Evolutionary conservation across 2,329 filamentous ascomycete genomes (phyloP).

Genomic region (Aspergillus pseudonomiae): DNA sequence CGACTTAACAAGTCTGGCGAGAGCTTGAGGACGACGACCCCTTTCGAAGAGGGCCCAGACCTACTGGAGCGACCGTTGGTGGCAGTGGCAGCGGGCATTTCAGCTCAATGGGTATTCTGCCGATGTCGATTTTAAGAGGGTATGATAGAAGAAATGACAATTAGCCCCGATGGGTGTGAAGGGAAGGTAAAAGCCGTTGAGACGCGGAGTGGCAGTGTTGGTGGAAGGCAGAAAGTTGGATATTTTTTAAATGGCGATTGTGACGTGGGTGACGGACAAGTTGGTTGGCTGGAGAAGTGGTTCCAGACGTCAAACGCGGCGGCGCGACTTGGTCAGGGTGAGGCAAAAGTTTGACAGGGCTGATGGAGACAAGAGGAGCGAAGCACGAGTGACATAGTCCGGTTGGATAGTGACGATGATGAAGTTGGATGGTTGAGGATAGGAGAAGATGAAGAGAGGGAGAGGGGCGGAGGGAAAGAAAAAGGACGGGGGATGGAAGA

Average conservation of each 20-base stretch:
- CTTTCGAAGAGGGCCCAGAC: constrained; percentile 31
- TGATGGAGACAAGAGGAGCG: constrained; percentile 26
- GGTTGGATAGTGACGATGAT: constrained; percentile 19
- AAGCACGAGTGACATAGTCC: constrained; percentile 37
- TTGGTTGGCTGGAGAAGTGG: constrained; percentile 13
- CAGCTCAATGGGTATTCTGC: background rate
- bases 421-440: constrained; percentile 15
- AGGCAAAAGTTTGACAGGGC: constrained; percentile 34
- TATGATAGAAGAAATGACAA: background rate
- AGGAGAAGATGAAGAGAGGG: constrained; percentile 18
- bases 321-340: constrained; percentile 36
- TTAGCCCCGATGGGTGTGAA: constrained; percentile 7
- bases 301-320: constrained; percentile 22
- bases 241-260: constrained; percentile 19
- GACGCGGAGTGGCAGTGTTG: constrained; percentile 16
- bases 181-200: constrained; percentile 1
- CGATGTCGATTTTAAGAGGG: background rate
- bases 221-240: constrained; percentile 1
- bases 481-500: constrained; percentile 30
- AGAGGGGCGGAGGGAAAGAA: constrained; percentile 21
- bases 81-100: constrained; percentile 26
- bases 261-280: constrained; percentile 25
- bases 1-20: constrained; percentile 39
- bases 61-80: constrained; percentile 42
- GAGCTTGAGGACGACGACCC: constrained; percentile 44